phyloP scores from a whole-genome alignment of 139 green algal species.

The Chloropicon primus region DNA sequence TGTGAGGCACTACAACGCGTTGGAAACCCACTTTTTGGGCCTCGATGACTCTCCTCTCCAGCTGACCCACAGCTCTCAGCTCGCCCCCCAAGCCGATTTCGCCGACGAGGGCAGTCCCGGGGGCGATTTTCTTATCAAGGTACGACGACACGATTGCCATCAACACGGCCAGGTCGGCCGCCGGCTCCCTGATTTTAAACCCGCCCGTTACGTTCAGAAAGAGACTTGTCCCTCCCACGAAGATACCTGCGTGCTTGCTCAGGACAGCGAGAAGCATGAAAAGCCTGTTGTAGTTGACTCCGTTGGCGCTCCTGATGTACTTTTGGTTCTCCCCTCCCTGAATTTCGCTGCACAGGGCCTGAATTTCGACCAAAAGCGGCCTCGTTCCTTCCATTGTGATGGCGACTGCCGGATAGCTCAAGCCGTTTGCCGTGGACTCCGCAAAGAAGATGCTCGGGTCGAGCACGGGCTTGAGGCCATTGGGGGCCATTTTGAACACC shows the following conservation, averaged over 20 bases:
- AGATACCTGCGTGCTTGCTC: conserved; percentile 38
- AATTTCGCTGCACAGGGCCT: conserved; percentile 39
- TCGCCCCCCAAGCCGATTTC: conserved; percentile 65
- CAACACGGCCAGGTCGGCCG: conserved; percentile 54
- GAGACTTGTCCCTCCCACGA: conserved; percentile 26
- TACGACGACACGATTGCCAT: conserved; percentile 42
- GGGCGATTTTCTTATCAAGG: conserved; percentile 25
- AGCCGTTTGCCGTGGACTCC: conserved; percentile 15
- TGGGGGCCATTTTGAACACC: conserved; percentile 62
- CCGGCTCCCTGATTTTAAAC: conserved; percentile 38
- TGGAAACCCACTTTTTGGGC: conserved; percentile 44
- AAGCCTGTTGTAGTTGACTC: conserved; percentile 44
- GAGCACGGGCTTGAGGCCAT: conserved; percentile 40
- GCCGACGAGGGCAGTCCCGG: conserved; percentile 38
- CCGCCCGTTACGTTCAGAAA: conserved; percentile 62
- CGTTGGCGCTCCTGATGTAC: conserved; percentile 27
- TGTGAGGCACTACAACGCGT: neutral
- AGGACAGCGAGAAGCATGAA: conserved; percentile 61
- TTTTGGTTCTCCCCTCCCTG: neutral
- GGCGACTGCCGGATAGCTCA: conserved; percentile 36
- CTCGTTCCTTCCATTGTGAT: conserved; percentile 61
- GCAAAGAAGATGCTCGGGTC: conserved; percentile 53
- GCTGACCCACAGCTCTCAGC: conserved; percentile 35
- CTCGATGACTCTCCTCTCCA: conserved; percentile 40
- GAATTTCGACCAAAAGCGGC: conserved; percentile 72